These are phyloP conservation scores for Hibiscus syriacus DNA, from an alignment of 345 rosid species.

Conservation along the genomic window DNA sequence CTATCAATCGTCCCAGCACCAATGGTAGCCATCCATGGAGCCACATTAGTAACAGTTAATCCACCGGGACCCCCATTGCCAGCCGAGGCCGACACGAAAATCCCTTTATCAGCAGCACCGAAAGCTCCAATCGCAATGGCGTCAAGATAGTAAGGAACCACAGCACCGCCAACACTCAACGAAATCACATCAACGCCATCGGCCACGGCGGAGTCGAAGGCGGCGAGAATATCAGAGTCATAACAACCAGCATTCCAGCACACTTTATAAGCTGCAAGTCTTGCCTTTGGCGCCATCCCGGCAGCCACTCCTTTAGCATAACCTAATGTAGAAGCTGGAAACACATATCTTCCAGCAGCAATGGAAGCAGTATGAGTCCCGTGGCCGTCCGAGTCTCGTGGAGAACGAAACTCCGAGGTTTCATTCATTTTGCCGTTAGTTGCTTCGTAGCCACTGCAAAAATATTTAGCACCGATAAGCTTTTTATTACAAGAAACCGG, in stretches of 20 bases:
- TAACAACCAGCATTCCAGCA: conserved; percentile 94
- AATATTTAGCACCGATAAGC: conserved; percentile 68
- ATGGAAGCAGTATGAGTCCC: conserved; percentile 89
- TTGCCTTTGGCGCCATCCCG: conserved; percentile 91
- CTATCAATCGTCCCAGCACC: conserved; percentile 87
- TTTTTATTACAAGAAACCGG: conserved; percentile 58
- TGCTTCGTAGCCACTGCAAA: conserved; percentile 74
- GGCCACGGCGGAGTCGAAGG: conserved; percentile 71
- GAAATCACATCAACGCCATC: conserved; percentile 88
- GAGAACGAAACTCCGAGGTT: conserved; percentile 57
- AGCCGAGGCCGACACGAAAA: conserved; percentile 76
- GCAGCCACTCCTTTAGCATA: conserved; percentile 81
- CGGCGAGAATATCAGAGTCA: conserved; percentile 86
- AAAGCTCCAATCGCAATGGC: conserved; percentile 84
- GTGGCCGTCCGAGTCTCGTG: conserved; percentile 85
- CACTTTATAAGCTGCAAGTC: conserved; percentile 75
- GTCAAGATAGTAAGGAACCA: conserved; percentile 76
- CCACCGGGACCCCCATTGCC: conserved; percentile 93
- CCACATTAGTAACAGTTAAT: conserved; percentile 68
- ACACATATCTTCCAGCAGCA: conserved; percentile 68
- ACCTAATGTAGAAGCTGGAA: conserved; percentile 74
- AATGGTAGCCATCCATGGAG: conserved; percentile 79
- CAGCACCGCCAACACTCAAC: conserved; percentile 80
- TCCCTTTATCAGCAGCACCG: conserved; percentile 62
- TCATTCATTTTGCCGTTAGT: conserved; percentile 64